phyloP scores from a whole-genome alignment of 495 filamentous ascomycete species.

The Hypomontagnella submonticulosa region DNA sequence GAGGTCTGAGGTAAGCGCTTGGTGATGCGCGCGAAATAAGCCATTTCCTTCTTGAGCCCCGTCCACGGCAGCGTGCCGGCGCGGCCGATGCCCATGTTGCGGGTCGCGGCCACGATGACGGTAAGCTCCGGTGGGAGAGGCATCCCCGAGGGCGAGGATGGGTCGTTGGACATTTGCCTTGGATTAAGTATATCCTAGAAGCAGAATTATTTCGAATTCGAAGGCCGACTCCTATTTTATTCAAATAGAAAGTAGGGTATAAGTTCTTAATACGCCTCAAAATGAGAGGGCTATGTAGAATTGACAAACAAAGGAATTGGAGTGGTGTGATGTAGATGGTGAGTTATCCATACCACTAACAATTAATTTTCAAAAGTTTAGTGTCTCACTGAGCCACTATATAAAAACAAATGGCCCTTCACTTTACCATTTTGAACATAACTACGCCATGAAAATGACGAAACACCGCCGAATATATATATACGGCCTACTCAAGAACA shows the following conservation, averaged over 20 bases:
- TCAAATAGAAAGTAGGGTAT: too few species aligned
- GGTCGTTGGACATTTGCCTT: constrained; percentile 29
- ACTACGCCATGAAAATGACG: too few species aligned
- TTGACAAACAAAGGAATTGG: not conserved
- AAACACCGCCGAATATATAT: too few species aligned
- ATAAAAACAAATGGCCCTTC: not conserved
- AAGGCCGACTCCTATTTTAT: too few species aligned
- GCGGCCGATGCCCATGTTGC: constrained; percentile 85
- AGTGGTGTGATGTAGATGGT: constrained; percentile 1
- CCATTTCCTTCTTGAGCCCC: constrained; percentile 86
- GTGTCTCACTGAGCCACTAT: not conserved
- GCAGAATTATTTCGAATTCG: not conserved
- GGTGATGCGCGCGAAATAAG: constrained; percentile 91
- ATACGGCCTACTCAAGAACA: too few species aligned
- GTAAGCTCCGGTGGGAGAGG: constrained; percentile 66
- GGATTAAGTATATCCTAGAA: not conserved
- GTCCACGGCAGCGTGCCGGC: constrained; percentile 88
- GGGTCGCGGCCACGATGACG: constrained; percentile 79
- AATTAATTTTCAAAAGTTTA: constrained; percentile 23
- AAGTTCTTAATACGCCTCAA: too few species aligned
- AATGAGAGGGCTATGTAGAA: too few species aligned
- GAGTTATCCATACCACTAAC: constrained; percentile 11
- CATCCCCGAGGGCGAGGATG: constrained; percentile 23
- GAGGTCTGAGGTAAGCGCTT: constrained; percentile 61
- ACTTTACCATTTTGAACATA: too few species aligned